A percentile compares a stretch with the other conserved stretches of the same genome.
Evolutionary conservation across 129 eudicot species (phyloP).

Genomic region (Tagetes erecta): DNA sequence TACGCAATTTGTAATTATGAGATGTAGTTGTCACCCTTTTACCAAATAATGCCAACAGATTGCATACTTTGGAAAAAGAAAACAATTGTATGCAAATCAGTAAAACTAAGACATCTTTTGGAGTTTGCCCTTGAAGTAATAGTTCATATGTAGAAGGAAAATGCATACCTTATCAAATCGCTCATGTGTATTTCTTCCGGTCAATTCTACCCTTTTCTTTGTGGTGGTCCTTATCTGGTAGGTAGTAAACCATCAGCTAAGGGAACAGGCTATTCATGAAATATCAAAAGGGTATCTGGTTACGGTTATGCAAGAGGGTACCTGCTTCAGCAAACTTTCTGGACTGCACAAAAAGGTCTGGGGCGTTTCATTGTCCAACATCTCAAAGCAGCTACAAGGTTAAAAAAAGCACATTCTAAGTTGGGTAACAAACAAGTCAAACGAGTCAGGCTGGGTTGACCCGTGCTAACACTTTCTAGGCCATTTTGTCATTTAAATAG

Average conservation of each 20-base stretch:
- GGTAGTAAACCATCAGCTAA: slow-evolving; percentile 17
- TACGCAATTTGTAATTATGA: neutral
- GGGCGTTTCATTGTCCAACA: slow-evolving; percentile 62
- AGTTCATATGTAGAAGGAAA: slow-evolving; percentile 13
- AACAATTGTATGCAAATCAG: neutral
- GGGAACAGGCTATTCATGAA: neutral
- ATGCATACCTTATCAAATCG: slow-evolving; percentile 62
- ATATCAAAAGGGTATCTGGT: neutral
- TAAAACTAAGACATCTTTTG: neutral
- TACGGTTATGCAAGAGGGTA: slow-evolving; percentile 16
- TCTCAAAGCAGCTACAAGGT: slow-evolving; percentile 58
- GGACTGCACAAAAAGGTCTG: slow-evolving; percentile 56
- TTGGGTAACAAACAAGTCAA: neutral
- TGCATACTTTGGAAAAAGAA: neutral
- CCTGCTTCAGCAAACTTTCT: slow-evolving; percentile 65
- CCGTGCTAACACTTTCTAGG: neutral
- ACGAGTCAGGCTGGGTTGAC: neutral
- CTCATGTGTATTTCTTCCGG: slow-evolving; percentile 59
- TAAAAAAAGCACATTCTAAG: slow-evolving; percentile 3
- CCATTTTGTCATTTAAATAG: neutral
- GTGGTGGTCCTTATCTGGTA: slow-evolving; percentile 54
- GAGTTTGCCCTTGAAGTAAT: neutral
- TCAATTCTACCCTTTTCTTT: slow-evolving; percentile 53
- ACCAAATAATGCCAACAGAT: neutral
- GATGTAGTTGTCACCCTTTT: neutral